phyloP scores from a whole-genome alignment of 768 basidiomycete species.

The Tulasnella sp. region DNA sequence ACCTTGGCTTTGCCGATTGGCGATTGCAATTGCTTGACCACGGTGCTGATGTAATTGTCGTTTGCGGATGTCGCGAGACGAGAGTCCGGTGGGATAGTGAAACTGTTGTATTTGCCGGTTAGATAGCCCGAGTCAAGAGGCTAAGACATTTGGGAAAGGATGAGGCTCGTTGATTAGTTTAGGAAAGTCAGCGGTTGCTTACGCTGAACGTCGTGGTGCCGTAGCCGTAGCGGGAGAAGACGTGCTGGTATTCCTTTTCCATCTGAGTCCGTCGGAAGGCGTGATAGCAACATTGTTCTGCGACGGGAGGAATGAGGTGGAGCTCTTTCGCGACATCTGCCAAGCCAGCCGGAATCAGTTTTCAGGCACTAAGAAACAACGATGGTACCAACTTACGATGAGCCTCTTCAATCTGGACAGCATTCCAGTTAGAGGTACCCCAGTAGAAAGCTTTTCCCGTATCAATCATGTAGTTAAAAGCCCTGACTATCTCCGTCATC shows the following conservation, averaged over 20 bases:
- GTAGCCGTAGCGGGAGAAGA: conserved; percentile 2
- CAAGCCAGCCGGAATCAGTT: neutral
- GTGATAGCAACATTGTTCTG: conserved; percentile 66
- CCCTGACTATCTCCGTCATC: conserved; percentile 58
- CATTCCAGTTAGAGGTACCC: conserved; percentile 72
- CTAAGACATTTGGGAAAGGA: conserved; percentile 62
- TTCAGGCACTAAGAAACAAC: neutral
- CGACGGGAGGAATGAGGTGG: conserved; percentile 55
- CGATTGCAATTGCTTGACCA: conserved; percentile 40
- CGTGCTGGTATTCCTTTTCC: conserved; percentile 63
- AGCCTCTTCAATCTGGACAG: conserved; percentile 55
- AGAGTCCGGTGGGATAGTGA: conserved; percentile 53
- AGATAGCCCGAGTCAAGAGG: conserved; percentile 62
- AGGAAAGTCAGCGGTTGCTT: neutral
- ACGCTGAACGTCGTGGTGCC: neutral
- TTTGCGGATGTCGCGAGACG: conserved; percentile 46
- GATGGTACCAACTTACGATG: conserved; percentile 32
- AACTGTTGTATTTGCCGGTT: conserved; percentile 47
- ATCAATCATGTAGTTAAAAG: conserved; percentile 69
- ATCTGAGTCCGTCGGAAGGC: conserved; percentile 28
- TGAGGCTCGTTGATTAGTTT: conserved; percentile 47
- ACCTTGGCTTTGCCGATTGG: conserved; percentile 34
- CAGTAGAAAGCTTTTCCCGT: conserved; percentile 54
- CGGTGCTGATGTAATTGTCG: conserved; percentile 40
- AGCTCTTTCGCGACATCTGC: conserved; percentile 57